Conservation (phyloP, 2,329 filamentous ascomycete species). For the Diaporthe aspalathi region DNA sequence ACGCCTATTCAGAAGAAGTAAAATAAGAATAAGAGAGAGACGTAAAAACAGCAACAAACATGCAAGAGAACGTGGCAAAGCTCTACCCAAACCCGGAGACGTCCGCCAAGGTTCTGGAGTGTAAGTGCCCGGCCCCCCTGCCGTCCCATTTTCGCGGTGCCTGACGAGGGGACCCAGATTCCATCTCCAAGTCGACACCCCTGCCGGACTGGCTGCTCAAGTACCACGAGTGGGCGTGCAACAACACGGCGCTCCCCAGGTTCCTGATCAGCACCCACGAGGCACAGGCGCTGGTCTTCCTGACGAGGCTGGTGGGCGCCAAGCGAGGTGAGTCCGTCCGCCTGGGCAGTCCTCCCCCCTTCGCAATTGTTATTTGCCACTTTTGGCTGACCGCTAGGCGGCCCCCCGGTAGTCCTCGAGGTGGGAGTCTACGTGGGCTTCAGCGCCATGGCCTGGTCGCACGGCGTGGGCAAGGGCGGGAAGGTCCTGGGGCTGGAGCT, state of each 20-base stretch:
- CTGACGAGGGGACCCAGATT: conserved; percentile 43
- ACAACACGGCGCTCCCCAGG: conserved; percentile 39
- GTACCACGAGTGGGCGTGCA: conserved; percentile 52
- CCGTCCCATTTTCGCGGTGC: no score
- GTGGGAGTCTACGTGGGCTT: conserved; percentile 62
- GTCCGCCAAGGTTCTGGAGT: conserved; percentile 52
- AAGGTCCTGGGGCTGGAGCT: conserved; percentile 60
- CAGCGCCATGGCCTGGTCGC: conserved; percentile 60
- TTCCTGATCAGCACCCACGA: conserved; percentile 45
- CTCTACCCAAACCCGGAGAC: conserved; percentile 58
- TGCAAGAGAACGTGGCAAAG: conserved; percentile 53
- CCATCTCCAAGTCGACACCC: conserved; percentile 54
- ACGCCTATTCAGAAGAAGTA: neutral
- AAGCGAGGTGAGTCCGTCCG: conserved; percentile 40
- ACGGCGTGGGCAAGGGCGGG: conserved; percentile 57
- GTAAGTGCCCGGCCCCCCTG: neutral
- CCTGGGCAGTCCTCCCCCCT: neutral
- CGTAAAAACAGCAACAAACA: conserved; percentile 38
- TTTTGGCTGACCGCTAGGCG: neutral
- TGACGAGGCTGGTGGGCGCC: conserved; percentile 55
- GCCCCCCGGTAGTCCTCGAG: conserved; percentile 58
- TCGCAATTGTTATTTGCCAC: no score
- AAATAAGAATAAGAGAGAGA: neutral
- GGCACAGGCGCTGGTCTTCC: conserved; percentile 48
- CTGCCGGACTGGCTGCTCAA: conserved; percentile 56